phyloP scores from a whole-genome alignment of 2,329 filamentous ascomycete genomes.

The Ophiostoma sp. region DNA sequence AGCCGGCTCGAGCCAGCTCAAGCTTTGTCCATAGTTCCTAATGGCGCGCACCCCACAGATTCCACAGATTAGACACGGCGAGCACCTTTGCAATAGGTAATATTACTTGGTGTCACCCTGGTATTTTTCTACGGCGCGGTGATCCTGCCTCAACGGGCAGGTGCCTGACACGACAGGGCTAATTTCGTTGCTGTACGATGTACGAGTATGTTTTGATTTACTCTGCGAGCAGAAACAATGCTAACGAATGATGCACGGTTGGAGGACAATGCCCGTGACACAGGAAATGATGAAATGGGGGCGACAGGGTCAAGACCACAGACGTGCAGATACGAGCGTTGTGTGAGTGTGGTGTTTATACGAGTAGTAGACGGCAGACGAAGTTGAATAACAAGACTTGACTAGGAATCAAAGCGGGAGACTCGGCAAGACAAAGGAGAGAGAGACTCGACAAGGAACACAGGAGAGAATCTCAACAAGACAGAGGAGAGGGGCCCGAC shows the following conservation, averaged over 20 bases:
- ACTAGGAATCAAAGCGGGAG: background rate
- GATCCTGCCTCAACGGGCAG: slow-evolving; percentile 19
- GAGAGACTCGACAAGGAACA: background rate
- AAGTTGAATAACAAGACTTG: too few relatives aligned
- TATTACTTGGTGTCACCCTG: background rate
- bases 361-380: too few relatives aligned
- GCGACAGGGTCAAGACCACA: background rate
- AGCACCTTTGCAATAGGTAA: background rate
- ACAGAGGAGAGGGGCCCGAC: too few relatives aligned
- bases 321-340: background rate
- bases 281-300: background rate
- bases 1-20: too few relatives aligned
- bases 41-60: background rate
- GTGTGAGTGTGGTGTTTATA: background rate
- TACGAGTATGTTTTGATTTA: too few relatives aligned
- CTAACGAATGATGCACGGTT: background rate
- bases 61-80: background rate
- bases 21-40: background rate
- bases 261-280: background rate
- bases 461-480: too few relatives aligned
- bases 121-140: background rate
- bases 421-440: too few relatives aligned
- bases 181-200: too few relatives aligned
- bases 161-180: slow-evolving; percentile 11
- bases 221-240: background rate